A percentile compares a stretch with the other conserved stretches of the same genome.
Evolutionary conservation across 2,329 filamentous ascomycete genomes (phyloP).

Genomic region (Calonectria pteridis): DNA sequence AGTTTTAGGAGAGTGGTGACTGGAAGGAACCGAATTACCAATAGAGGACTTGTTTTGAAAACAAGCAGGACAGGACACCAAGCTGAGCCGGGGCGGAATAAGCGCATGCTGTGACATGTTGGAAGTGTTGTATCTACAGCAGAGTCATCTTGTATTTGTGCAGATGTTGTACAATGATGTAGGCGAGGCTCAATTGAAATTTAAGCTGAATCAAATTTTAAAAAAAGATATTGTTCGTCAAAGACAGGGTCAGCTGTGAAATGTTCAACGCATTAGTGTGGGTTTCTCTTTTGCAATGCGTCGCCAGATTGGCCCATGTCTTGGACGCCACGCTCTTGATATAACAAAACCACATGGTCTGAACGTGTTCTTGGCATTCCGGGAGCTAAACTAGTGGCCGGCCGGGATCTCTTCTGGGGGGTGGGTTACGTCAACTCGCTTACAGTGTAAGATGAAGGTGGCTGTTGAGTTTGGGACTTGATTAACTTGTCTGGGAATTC

Average conservation of each 20-base stretch:
- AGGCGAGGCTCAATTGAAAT: slow-evolving; percentile 20
- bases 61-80: slow-evolving; percentile 22
- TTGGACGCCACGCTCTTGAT: background rate
- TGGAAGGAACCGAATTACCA: slow-evolving; percentile 23
- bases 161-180: slow-evolving; percentile 16
- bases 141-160: slow-evolving; percentile 10
- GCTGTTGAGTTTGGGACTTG: slow-evolving; percentile 19
- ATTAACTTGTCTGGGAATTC: background rate
- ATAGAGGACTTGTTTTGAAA: slow-evolving; percentile 29
- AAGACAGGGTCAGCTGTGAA: background rate
- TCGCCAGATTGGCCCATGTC: background rate
- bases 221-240: background rate
- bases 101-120: slow-evolving; percentile 1
- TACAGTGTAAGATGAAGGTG: slow-evolving; percentile 15
- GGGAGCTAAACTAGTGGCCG: slow-evolving; percentile 28
- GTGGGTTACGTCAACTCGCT: background rate
- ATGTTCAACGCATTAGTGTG: background rate
- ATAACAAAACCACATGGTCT: background rate
- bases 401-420: background rate
- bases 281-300: background rate
- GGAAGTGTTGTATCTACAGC: slow-evolving; percentile 15
- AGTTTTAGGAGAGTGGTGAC: slow-evolving; percentile 11
- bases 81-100: slow-evolving; percentile 13
- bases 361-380: slow-evolving; percentile 6
- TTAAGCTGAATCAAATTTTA: background rate